Conservation (phyloP, 2,329 filamentous ascomycete species). For the Fusarium brevicatenulatum region DNA sequence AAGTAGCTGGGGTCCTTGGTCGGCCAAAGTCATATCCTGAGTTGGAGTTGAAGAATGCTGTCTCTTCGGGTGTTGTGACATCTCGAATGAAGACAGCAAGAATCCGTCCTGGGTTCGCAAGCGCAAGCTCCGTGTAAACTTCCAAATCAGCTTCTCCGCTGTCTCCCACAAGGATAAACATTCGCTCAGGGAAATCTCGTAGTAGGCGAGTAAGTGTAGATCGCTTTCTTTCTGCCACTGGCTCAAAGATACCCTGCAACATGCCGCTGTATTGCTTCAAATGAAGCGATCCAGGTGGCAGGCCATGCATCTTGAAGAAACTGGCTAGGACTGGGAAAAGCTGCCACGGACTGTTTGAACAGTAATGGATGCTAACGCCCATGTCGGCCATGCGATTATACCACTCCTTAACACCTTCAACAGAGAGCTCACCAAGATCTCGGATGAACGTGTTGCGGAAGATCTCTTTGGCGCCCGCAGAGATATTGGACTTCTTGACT, state of each 20-base stretch:
- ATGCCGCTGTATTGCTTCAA: slow-evolving; percentile 97
- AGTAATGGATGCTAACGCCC: slow-evolving; percentile 93
- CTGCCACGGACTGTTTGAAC: slow-evolving; percentile 99
- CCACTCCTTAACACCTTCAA: slow-evolving; percentile 91
- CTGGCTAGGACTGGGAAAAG: slow-evolving; percentile 88
- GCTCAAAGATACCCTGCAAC: slow-evolving; percentile 97
- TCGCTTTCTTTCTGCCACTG: slow-evolving; percentile 94
- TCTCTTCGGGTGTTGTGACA: slow-evolving; percentile 80
- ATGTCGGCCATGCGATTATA: slow-evolving; percentile 80
- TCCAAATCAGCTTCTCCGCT: slow-evolving; percentile 97
- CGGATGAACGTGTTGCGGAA: slow-evolving; percentile 96
- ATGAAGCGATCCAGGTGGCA: slow-evolving; percentile 91
- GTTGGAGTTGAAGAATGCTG: slow-evolving; percentile 85
- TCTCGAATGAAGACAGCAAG: slow-evolving; percentile 93
- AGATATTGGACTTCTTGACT: slow-evolving; percentile 93
- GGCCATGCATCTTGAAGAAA: slow-evolving; percentile 81
- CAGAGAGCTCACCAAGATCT: slow-evolving; percentile 80
- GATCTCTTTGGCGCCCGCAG: slow-evolving; percentile 87
- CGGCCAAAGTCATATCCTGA: slow-evolving; percentile 54
- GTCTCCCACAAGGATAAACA: slow-evolving; percentile 92
- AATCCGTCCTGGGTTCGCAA: slow-evolving; percentile 84
- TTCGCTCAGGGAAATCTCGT: slow-evolving; percentile 87
- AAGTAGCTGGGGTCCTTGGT: slow-evolving; percentile 41
- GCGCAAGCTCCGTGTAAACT: slow-evolving; percentile 92
- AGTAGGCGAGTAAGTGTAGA: slow-evolving; percentile 86